Base-by-base conservation (phyloP, 2,329 filamentous ascomycete species). In the Aspergillus sergii region DNA sequence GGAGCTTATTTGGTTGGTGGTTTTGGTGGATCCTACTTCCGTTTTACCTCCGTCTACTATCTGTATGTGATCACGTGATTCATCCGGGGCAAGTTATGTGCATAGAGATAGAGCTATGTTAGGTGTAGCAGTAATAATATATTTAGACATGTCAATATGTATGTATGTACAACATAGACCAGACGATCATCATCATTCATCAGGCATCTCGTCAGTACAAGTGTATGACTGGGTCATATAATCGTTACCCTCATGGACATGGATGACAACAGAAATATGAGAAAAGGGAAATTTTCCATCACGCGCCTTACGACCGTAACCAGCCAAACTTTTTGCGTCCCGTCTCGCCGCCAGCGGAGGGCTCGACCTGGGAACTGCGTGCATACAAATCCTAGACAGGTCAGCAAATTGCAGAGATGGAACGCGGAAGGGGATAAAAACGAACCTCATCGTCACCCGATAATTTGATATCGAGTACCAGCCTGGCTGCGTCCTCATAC, bases 401-500 rank as follows among this genome's bases (percentile, higher is more conserved):
- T 71, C 53, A 70, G 59, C 63, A 45, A 59, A 14, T 57, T 60
- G 34, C 28, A 12, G 36, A 34, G n/a, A 16, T 54, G 12, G 45
- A 16, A 51, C 16, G 57, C 8, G 14, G 53, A 12, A 23, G n/a
- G 45, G 54, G 26, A 53, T 11, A 28, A 8, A 23, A 50, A 81
- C 89, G 81, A 79, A 96, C 94, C 82, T 97, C 94, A 71, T 96
- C 93, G 79, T 97, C 93, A 60, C 89, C 90, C 51, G 88, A 84
- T 80, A 97, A 90, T 72, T 89, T 88, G 69, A 91, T 91, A 72
- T 96, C 92, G 67, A 97, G 79, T 61, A 97, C 88, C 71, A 97
- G 78, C 70, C 91, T 89, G 71, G 89, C 85, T 5, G 91, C 87
- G 59, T 86, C 84, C 63, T 94, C 90, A 71, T 91, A 89, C 71